These are phyloP conservation scores for Sophora flavescens DNA, from an alignment of 306 rosid species.

Conservation along the genomic window DNA sequence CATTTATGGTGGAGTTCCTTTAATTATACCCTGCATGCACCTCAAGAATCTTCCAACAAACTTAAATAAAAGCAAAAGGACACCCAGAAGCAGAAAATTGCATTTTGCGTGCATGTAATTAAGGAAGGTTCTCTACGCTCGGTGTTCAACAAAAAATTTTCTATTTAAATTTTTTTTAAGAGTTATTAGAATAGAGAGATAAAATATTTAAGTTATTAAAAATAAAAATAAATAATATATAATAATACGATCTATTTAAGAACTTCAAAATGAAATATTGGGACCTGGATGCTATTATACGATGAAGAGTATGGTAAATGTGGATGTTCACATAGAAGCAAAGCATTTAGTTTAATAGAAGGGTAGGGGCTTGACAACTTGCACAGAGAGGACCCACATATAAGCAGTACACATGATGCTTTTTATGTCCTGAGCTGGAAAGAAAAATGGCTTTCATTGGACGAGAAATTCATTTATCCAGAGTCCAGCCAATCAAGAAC, in stretches of 20 bases:
- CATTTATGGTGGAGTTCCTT: slow-evolving; percentile 53
- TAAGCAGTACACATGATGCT: slow-evolving; percentile 34
- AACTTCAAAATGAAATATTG: too few relatives aligned
- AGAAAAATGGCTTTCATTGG: slow-evolving; percentile 17
- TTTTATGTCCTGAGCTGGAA: slow-evolving; percentile 36
- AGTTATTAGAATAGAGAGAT: too few relatives aligned
- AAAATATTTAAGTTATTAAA: too few relatives aligned
- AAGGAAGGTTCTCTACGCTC: slow-evolving; percentile 60
- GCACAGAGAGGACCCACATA: slow-evolving; percentile 42
- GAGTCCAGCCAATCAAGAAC: slow-evolving; percentile 49
- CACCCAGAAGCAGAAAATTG: slow-evolving; percentile 36
- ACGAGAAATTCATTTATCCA: slow-evolving; percentile 42
- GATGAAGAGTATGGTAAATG: slow-evolving; percentile 42
- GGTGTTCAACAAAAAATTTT: slow-evolving; percentile 40
- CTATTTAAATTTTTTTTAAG: too few relatives aligned
- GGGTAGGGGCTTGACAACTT: slow-evolving; percentile 39
- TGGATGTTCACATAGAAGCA: slow-evolving; percentile 44
- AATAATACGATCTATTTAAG: too few relatives aligned
- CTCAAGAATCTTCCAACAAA: slow-evolving; percentile 44
- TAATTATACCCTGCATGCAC: slow-evolving; percentile 51
- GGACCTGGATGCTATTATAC: too few relatives aligned
- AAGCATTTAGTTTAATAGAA: slow-evolving; percentile 37
- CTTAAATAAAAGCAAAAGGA: slow-evolving; percentile 20
- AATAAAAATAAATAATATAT: too few relatives aligned
- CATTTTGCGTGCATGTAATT: slow-evolving; percentile 44